A percentile compares a stretch with the other conserved stretches of the same genome.
These are phyloP conservation scores for Cladophialophora chaetospira DNA, from an alignment of 2,329 filamentous ascomycete genomes.

Conservation along the genomic window DNA sequence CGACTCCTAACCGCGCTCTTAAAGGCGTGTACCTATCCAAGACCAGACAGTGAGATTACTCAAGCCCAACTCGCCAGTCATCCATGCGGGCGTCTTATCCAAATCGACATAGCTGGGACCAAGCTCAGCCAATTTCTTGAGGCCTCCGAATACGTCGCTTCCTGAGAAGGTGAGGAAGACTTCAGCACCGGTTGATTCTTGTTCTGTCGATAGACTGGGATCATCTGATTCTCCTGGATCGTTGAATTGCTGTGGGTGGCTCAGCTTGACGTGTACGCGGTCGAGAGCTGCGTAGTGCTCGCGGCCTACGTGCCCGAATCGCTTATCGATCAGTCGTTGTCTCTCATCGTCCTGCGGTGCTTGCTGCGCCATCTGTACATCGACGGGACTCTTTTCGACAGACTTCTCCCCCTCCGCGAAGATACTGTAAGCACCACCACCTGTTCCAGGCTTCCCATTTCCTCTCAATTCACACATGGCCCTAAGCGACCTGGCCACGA, in stretches of 20 bases:
- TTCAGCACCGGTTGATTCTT: not conserved
- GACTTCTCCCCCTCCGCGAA: conserved; percentile 51
- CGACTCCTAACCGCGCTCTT: too few species aligned
- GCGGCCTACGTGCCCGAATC: conserved; percentile 28
- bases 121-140: conserved; percentile 74
- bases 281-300: conserved; percentile 28
- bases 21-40: too few species aligned
- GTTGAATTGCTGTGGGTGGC: not conserved
- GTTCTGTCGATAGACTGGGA: not conserved
- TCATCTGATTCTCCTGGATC: not conserved
- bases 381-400: conserved; percentile 4
- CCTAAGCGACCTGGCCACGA: conserved; percentile 71
- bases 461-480: conserved; percentile 71
- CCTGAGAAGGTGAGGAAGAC: conserved; percentile 63
- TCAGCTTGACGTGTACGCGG: conserved; percentile 25
- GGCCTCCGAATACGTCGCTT: conserved; percentile 75
- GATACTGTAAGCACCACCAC: conserved; percentile 76
- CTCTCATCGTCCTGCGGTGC: not conserved
- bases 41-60: conserved; percentile 66
- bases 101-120: conserved; percentile 65
- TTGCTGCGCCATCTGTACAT: conserved; percentile 2
- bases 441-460: conserved; percentile 67
- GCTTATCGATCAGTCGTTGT: conserved; percentile 9
- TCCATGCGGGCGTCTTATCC: conserved; percentile 80
- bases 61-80: conserved; percentile 83